Evolutionary conservation across 2,329 filamentous ascomycete genomes (phyloP), one percentile per base, ranked within the genome.

Genomic region (Alternaria viburni): DNA sequence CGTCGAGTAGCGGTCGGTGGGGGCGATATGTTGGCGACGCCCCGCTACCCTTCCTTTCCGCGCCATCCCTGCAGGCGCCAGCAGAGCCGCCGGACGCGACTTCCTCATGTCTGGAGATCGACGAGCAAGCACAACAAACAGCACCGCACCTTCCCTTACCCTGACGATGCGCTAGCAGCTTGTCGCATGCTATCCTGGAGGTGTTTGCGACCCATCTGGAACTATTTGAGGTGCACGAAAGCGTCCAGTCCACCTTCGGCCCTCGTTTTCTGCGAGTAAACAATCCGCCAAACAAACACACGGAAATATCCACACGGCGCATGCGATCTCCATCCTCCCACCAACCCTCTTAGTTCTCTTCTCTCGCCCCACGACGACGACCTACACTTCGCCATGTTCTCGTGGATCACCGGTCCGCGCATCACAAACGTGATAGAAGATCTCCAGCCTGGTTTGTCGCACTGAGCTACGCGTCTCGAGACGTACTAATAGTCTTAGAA

Each of bases 331-430:
- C 44, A 23, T 50, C 19, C 28, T 46, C 12, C 3, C 49, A 41
- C 25, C 26, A 47, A 15, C 8, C 23, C 45, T 15, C 17, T 32
- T 44, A 30, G 28, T 32, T 32, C 13, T 23, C 30, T 23, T 9
- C 15, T 12, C 32, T 11, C 50, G 15, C 17, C 10, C 7, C 36
- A 9, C 47, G 15, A 30, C 56, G 25, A n/a, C 23, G 3, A 41
- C 11, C 3, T 46, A 17, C 8, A 36, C 59, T 17, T 28, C 66
- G 57, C 54, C 57, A 80, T 80, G 79, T 77, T 80, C 62, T 77
- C 76, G 17, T 80, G 79, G 79, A 78, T 80, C 57, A 80, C 76
- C 15, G 78, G 78, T 11, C 74, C 78, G 49, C 77, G 77, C 54
- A 77, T 79, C 61, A 74, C 77, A 1, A 77, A 80, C 62, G 77